phyloP scores from a whole-genome alignment of 2,329 filamentous ascomycete species.

The Alternaria dauci region DNA sequence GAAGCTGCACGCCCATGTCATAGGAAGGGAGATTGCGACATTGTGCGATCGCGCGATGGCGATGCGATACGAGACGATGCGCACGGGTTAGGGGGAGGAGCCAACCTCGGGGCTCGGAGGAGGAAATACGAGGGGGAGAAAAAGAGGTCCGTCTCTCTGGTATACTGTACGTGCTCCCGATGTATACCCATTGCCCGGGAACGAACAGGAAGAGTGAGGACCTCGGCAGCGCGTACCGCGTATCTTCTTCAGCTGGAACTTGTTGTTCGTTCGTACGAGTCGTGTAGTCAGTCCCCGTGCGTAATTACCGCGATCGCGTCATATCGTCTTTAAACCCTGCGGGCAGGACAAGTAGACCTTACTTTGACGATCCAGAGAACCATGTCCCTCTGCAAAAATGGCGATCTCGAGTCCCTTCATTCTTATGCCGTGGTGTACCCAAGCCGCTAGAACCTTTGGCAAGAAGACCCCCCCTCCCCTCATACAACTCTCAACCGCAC shows the following conservation, averaged over 20 bases:
- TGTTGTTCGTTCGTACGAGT: not conserved
- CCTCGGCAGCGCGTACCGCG: not conserved
- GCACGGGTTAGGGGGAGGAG: no score
- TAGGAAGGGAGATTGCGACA: not conserved
- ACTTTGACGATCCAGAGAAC: not conserved
- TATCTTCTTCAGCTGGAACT: no score
- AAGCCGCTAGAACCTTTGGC: not conserved
- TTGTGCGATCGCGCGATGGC: not conserved
- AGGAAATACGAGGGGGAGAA: no score
- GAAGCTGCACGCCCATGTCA: not conserved
- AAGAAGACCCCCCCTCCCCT: not conserved
- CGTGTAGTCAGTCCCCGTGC: no score
- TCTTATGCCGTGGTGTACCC: not conserved
- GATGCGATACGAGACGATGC: no score
- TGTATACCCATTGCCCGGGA: not conserved
- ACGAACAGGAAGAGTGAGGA: not conserved
- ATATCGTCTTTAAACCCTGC: not conserved
- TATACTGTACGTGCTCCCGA: not conserved
- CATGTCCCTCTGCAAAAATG: not conserved
- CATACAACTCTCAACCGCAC: not conserved
- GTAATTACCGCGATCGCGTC: not conserved
- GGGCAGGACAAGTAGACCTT: not conserved
- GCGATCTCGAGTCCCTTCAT: not conserved
- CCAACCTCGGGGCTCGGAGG: no score
- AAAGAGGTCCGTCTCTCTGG: no score